phyloP scores from a whole-genome alignment of 352 stramenopile species.

The Globisporangium perplexum region DNA sequence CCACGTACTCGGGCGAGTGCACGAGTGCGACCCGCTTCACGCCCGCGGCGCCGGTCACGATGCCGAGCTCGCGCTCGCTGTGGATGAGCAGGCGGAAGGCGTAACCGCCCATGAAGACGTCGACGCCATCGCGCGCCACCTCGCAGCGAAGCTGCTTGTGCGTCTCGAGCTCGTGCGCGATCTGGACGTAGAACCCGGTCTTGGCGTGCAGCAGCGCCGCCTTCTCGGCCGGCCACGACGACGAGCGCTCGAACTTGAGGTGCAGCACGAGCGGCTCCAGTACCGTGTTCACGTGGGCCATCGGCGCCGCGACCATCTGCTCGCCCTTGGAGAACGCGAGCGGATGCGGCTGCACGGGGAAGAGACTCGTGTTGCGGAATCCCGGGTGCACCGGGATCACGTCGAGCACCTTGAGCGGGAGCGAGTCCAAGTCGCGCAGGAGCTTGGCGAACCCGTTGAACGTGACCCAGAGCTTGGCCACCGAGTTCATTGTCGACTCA shows the following conservation, averaged over 20 bases:
- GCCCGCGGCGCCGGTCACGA: conserved; percentile 52
- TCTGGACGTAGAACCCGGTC: conserved; percentile 87
- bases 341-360: conserved; percentile 78
- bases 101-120: conserved; percentile 81
- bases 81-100: conserved; percentile 80
- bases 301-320: conserved; percentile 38
- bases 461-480: conserved; percentile 68
- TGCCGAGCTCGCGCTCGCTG: conserved; percentile 67
- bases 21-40: conserved; percentile 55
- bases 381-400: conserved; percentile 70
- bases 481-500: conserved; percentile 71
- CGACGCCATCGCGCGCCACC: conserved; percentile 63
- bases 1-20: conserved; percentile 56
- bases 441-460: conserved; percentile 80
- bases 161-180: conserved; percentile 75
- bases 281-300: conserved; percentile 66
- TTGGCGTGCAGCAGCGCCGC: conserved; percentile 77
- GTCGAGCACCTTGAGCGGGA: conserved; percentile 85
- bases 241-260: conserved; percentile 81
- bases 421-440: conserved; percentile 65
- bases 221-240: conserved; percentile 81
- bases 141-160: conserved; percentile 58
- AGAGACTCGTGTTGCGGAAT: conserved; percentile 86
- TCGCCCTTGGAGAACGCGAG: conserved; percentile 78
- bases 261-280: conserved; percentile 69